Percentiles rank a stretch among this genome's conserved stretches.
Evolutionary conservation across 1,139 yeast species (phyloP).

Genomic region (Hyphopichia burtonii): DNA sequence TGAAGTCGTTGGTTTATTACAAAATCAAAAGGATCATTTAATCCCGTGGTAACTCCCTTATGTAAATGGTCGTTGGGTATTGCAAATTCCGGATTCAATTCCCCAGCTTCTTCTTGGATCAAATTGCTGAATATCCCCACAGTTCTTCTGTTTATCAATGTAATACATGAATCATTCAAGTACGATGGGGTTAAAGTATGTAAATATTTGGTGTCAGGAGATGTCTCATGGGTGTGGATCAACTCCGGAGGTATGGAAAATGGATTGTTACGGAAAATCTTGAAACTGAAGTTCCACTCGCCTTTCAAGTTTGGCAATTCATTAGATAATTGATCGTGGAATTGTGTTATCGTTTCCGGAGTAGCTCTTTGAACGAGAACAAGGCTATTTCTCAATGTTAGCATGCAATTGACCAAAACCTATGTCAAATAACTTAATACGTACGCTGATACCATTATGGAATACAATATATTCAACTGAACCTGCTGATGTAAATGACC

Average conservation of each 20-base stretch:
- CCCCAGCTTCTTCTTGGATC: constrained; percentile 32
- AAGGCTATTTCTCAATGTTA: constrained; percentile 32
- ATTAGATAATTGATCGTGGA: constrained; percentile 66
- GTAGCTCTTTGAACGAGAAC: constrained; percentile 55
- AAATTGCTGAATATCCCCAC: constrained; percentile 43
- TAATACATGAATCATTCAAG: constrained; percentile 48
- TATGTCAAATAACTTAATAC: constrained; percentile 9
- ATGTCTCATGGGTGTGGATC: constrained; percentile 22
- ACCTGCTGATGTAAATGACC: no score
- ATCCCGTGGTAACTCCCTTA: constrained; percentile 47
- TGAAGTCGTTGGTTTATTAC: constrained; percentile 58
- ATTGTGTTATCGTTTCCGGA: constrained; percentile 62
- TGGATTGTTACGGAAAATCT: constrained; percentile 62
- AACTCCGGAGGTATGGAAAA: constrained; percentile 45
- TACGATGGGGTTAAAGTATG: constrained; percentile 60
- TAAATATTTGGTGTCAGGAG: constrained; percentile 48
- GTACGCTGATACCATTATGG: constrained; percentile 34
- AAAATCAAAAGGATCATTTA: constrained; percentile 50
- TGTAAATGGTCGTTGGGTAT: constrained; percentile 41
- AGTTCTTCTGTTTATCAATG: constrained; percentile 52
- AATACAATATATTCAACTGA: no score
- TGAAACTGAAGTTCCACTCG: constrained; percentile 64
- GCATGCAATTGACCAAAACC: not conserved
- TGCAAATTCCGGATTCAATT: constrained; percentile 15
- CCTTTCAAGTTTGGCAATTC: constrained; percentile 59